Base-by-base conservation (phyloP, 2,329 filamentous ascomycete genomes). In the Pseudogymnoascus sp. region DNA sequence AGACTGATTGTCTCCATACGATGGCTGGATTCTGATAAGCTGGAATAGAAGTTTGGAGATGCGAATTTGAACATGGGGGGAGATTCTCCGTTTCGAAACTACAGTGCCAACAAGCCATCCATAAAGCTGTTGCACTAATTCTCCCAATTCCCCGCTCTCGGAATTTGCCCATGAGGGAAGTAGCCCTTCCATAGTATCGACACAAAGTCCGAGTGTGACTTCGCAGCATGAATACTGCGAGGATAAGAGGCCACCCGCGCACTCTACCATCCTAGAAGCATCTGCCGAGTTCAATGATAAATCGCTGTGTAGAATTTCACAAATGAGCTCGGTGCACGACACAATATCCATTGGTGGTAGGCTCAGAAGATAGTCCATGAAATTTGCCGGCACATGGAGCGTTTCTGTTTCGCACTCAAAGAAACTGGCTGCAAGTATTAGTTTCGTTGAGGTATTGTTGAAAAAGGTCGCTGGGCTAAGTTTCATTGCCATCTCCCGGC, bases 111-210 rank as follows among this genome's bases (percentile, higher is more conserved):
- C 81, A 66, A 94, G 87, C 77, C 91, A 90, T 47, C 82, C 76
- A 72, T 97, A 97, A 17, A 97, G 76, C 63, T 95, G 87, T 17
- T 85, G 82, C 3, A 87, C 89, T 40, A 82, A 79, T 2, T 83
- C 81, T n/a, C 80, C 81, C 2, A 96, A 76, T 0, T 84, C 77
- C 35, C 81, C 80, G 21, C 78, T 76, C 10, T 47, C 63, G 26
- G 65, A 62, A 10, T 60, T 62, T 8, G 50, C 33, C 71, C 70
- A 72, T 9, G 67, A 57, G 8, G 65, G 63, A 8, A 66, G 65
- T 2, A 72, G 58, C 36, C 81, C 83, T 59, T 82, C 76, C 71
- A 96, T 81, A 61, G 89, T 75, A 54, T 87, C 83, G 24, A 96
- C 78, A 64, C 85, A 87, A 15, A 86, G 77, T 47, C 81, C 81